Base-by-base conservation (phyloP, 768 basidiomycete genomes). In the Butyriboletus loyo region DNA sequence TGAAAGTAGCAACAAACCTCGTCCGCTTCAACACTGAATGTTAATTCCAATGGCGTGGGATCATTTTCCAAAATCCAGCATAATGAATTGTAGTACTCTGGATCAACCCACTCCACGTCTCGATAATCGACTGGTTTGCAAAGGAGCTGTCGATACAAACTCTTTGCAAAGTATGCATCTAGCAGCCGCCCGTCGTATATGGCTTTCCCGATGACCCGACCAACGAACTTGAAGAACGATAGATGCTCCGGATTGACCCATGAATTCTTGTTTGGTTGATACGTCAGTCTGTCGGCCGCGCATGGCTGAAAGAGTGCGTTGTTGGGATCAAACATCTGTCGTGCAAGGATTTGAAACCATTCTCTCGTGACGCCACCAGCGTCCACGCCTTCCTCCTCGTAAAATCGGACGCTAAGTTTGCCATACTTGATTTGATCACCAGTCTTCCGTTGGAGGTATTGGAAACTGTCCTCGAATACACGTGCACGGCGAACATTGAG, bases 1-100 rank as follows among this genome's bases (percentile, higher is more conserved):
- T 3, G 22, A 59, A 50, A 59, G 47, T 17, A 11, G 17, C 3
- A 27, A 56, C 65, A 19, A 45, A 76, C 91, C 81, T 98, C 93
- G 56, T 98, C 96, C 1, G 91, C 91, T 71, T 99, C 96, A 30
- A 95, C 88, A 55, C 92, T 93, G 75, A 98, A 98, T 14, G 85
- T 97, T 53, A 98, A 77, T 55, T 99, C 92, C 58, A 95, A 69
- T 19, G 79, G 73, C 21, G 86, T 89, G 7, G 91, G 89, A 63
- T 97, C 94, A 68, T 99, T 98, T 65, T 98, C 95, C 57, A 98
- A 73, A 70, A 99, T 98, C 97, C 97, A 99, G 64, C 90, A 90
- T 11, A 99, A 76, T 0, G 93, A 96, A 59, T 96, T 98, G 77
- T 98, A 98, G 69, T 98, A 98, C 70, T 96, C 93, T 0, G 95